These are phyloP conservation scores for Stagonosporopsis tanaceti DNA, from an alignment of 2,329 filamentous ascomycete species.

Conservation along the genomic window DNA sequence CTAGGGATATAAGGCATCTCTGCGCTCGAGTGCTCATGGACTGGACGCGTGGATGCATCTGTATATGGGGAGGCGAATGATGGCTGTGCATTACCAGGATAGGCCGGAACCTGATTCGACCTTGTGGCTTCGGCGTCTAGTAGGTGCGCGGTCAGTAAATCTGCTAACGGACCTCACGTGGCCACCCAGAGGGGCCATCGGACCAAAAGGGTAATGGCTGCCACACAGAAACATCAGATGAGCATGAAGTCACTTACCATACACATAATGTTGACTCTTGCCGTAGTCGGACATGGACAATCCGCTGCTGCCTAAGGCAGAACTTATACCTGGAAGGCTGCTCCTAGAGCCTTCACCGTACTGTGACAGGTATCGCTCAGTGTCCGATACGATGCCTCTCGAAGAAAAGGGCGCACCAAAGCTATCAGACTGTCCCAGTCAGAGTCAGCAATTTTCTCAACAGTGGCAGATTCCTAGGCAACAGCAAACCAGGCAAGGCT, in stretches of 20 bases:
- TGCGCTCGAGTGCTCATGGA: conserved; percentile 57
- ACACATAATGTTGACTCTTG: conserved; percentile 79
- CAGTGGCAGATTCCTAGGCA: conserved; percentile 31
- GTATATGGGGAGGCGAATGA: conserved; percentile 59
- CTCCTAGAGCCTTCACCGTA: conserved; percentile 43
- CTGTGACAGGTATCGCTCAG: conserved; percentile 37
- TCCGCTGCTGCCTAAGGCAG: conserved; percentile 53
- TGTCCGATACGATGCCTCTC: conserved; percentile 30
- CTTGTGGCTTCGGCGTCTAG: conserved; percentile 68
- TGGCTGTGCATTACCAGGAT: conserved; percentile 59
- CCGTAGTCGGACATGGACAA: conserved; percentile 84
- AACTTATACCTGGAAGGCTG: conserved; percentile 61
- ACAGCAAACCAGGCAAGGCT: conserved; percentile 32
- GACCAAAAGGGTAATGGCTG: conserved; percentile 48
- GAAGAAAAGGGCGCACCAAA: conserved; percentile 38
- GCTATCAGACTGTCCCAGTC: conserved; percentile 40
- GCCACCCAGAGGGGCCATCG: conserved; percentile 45
- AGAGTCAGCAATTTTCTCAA: not conserved
- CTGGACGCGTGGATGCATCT: conserved; percentile 58
- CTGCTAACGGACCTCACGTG: conserved; percentile 48
- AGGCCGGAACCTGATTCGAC: conserved; percentile 64
- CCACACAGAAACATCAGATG: conserved; percentile 50
- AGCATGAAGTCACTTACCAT: conserved; percentile 70
- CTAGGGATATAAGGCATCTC: conserved; percentile 56
- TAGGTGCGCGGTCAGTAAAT: conserved; percentile 56